phyloP scores from a whole-genome alignment of 2,329 filamentous ascomycete species.

The Drechslerella dactyloides region DNA sequence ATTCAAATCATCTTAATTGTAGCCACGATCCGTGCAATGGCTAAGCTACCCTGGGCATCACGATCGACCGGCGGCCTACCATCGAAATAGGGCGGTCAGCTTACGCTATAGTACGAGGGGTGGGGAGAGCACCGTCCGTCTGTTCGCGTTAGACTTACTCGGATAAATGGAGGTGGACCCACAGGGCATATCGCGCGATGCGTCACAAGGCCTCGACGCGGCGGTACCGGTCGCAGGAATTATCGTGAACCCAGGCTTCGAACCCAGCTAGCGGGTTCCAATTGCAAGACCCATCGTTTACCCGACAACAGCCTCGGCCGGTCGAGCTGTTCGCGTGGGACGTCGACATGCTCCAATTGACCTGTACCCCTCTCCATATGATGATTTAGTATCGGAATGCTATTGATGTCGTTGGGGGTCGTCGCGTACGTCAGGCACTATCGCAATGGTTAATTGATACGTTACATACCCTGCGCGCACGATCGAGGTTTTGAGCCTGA shows the following conservation, averaged over 20 bases:
- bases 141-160: constrained; percentile 21
- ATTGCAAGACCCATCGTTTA: constrained; percentile 20
- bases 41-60: no score
- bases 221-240: not conserved
- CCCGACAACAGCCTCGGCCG: constrained; percentile 30
- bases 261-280: not conserved
- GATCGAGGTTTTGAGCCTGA: not conserved
- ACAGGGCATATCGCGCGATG: constrained; percentile 16
- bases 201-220: constrained; percentile 6
- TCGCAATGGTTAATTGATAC: not conserved
- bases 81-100: constrained; percentile 24
- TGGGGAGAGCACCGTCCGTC: no score
- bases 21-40: no score
- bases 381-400: no score
- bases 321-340: constrained; percentile 11
- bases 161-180: constrained; percentile 28
- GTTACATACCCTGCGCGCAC: no score
- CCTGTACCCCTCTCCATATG: no score
- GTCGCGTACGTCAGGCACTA: not conserved
- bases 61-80: no score
- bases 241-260: not conserved
- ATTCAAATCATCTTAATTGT: no score
- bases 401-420: constrained; percentile 29
- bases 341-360: constrained; percentile 5
- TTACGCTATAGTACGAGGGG: constrained; percentile 16